Base-by-base conservation (phyloP, 1,284 basidiomycete genomes). In the Ceratobasidium sp. region DNA sequence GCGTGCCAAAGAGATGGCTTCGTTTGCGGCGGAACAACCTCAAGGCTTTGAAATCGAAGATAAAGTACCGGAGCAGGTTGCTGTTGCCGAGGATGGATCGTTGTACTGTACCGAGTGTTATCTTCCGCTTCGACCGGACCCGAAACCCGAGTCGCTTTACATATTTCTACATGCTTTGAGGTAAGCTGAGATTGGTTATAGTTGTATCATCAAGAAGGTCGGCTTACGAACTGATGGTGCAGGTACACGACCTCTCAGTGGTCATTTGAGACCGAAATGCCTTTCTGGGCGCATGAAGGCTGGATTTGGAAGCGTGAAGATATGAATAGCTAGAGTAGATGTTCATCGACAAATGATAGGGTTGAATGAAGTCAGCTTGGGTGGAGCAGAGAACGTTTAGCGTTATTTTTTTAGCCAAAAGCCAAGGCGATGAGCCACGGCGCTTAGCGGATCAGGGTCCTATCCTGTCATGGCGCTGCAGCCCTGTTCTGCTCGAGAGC, bases 101-200 rank as follows among this genome's bases (percentile, higher is more conserved):
- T 83, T 89, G 26, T 95, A 94, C 84, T 98, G 97, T 84, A 87
- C 90, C 0, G 93, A 95, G 83, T 98, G 97, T 84, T 97, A 94
- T 85, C 88, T 97, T 42, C 97, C 97, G 18, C 86, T 98, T 9
- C 91, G 96, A 75, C 95, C 95, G 9, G 97, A 98, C 85, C 97
- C 97, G 0, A 91, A 91, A 83, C 95, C 96, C 1, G 95, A 97
- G 84, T 92, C 91, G 79, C 86, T 98, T 78, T 98, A 96, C 85
- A 98, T 98, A 81, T 98, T 97, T 86, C 86, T 98, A 82, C 97
- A 98, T 84, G 97, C 97, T 13, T 86, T 95, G 82, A 89, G 91
- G 82, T 98, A 96, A 85, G 94, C 92, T 73, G n/a, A 58, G 33
- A 39, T 39, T 4, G 26, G 9, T 5, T 28, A 39, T 33, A 33